phyloP scores from a whole-genome alignment of 148 eudicot genomes.

The Dysphania ambrosioides region DNA sequence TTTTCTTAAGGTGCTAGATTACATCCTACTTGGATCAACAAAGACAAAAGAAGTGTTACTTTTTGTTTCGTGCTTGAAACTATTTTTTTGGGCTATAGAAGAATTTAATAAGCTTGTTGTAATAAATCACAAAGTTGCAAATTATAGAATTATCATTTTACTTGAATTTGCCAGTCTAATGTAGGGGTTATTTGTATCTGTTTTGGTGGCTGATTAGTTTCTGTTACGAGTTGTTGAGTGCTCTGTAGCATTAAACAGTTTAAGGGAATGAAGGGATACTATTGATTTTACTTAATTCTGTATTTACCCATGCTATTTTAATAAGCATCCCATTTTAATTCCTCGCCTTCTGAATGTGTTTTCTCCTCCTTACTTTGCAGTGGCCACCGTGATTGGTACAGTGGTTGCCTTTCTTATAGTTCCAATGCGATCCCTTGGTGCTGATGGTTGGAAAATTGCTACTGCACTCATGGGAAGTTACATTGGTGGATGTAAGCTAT shows the following conservation, averaged over 20 bases:
- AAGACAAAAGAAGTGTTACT: not conserved
- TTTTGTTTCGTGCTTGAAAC: not conserved
- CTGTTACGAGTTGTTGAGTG: not conserved
- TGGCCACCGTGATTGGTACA: conserved; percentile 71
- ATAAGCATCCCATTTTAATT: not conserved
- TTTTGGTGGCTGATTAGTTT: not conserved
- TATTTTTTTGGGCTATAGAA: not conserved
- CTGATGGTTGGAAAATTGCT: conserved; percentile 91
- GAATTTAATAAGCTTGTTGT: not conserved
- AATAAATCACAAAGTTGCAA: not conserved
- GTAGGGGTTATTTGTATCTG: not conserved
- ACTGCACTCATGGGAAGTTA: conserved; percentile 91
- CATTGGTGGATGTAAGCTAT: conserved; percentile 77
- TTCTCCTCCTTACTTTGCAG: conserved; percentile 30
- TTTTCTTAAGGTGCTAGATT: not conserved
- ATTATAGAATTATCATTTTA: not conserved
- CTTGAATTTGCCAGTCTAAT: not conserved
- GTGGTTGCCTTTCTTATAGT: conserved; percentile 65
- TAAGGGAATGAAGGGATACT: not conserved
- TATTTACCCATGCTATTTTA: not conserved
- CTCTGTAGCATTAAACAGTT: not conserved
- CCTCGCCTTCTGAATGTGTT: not conserved
- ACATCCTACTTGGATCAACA: not conserved
- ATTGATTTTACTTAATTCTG: not conserved
- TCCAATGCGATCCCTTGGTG: conserved; percentile 88